Base-by-base conservation (phyloP, 1,284 basidiomycete genomes). In the Apiotrichum akiyoshidainum region DNA sequence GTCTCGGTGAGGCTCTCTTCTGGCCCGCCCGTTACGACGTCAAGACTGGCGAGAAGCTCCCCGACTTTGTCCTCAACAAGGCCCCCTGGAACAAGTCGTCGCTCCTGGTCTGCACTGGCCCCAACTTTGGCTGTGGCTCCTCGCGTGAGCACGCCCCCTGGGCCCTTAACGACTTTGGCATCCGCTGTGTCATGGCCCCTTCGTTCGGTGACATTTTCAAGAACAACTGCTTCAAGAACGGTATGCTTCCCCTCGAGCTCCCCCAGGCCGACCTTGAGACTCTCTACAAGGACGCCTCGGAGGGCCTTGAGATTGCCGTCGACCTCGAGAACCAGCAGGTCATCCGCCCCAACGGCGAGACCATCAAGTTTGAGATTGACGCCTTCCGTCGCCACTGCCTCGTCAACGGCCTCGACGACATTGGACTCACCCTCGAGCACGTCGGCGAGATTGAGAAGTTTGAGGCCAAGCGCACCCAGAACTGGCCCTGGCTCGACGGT, bases 91-190 rank as follows among this genome's bases (percentile, higher is more conserved):
- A 87, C 62, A 80, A 86, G 59, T 83, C 92, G 13, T 89, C 85
- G 77, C 90, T 96, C 63, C 82, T 97, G 44, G 88, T 97, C 48
- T 92, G 89, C 72, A 92, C 87, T 9, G 93, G 90, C 40, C 83
- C 84, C 70, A 97, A 97, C 83, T 97, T 97, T 79, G 93, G 93
- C 14, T 97, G 93, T 69, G 93, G 92, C 39, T 92, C 87, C 75
- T 94, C 88, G 72, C 87, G 90, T 65, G 94, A 97, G 76, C 94
- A 97, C 73, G 93, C 93, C 16, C 92, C 92, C 1, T 97, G 93
- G 93, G 92, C 92, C 75, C 81, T 97, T 84, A 90, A 92, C 71
- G 92, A 97, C 78, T 97, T 96, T 74, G 93, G 93, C 34, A 95
- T 97, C 71, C 85, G 88, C 58, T 90, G 89, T 74, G 81, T 97